A percentile compares a stretch with the other conserved stretches of the same genome.
These are phyloP conservation scores for Globisporangium perplexum DNA, from an alignment of 352 stramenopile genomes.

Conservation along the genomic window DNA sequence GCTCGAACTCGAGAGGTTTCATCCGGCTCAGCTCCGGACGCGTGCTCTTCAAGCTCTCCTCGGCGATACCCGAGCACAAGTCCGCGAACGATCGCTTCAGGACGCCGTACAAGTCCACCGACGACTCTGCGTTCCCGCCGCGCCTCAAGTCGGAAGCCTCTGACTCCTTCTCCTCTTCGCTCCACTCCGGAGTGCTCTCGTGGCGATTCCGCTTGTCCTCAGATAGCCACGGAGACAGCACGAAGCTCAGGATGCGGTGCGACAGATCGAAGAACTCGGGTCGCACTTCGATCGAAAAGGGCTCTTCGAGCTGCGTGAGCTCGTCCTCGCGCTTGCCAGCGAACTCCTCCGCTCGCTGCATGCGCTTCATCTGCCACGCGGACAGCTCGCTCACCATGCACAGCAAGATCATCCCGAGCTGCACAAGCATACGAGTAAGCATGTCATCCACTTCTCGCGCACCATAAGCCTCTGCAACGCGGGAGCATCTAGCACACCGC, in stretches of 20 bases:
- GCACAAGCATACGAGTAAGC: neutral
- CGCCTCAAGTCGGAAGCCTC: too few relatives aligned
- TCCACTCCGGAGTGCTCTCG: conserved; percentile 6
- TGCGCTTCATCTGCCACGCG: conserved; percentile 87
- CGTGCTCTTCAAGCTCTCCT: conserved; percentile 1
- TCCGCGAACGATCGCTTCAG: conserved; percentile 15
- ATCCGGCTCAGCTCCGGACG: conserved; percentile 2
- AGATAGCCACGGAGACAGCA: conserved; percentile 56
- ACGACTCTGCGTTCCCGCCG: neutral
- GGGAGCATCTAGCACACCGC: neutral
- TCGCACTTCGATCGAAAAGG: conserved; percentile 79
- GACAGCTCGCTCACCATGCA: conserved; percentile 73
- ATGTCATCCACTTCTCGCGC: neutral
- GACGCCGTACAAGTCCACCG: conserved; percentile 13
- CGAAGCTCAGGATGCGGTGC: conserved; percentile 48
- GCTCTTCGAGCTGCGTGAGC: conserved; percentile 71
- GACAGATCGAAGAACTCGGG: conserved; percentile 68
- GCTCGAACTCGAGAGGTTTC: conserved; percentile 3
- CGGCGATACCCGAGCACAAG: conserved; percentile 1
- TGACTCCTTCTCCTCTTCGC: conserved; percentile 20
- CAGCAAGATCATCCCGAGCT: conserved; percentile 73
- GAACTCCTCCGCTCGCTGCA: conserved; percentile 79
- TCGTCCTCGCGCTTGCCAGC: conserved; percentile 62
- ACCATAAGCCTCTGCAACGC: neutral
- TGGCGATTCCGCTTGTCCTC: neutral